Conservation (phyloP, 352 stramenopile genomes). For the Globisporangium alternatum region DNA sequence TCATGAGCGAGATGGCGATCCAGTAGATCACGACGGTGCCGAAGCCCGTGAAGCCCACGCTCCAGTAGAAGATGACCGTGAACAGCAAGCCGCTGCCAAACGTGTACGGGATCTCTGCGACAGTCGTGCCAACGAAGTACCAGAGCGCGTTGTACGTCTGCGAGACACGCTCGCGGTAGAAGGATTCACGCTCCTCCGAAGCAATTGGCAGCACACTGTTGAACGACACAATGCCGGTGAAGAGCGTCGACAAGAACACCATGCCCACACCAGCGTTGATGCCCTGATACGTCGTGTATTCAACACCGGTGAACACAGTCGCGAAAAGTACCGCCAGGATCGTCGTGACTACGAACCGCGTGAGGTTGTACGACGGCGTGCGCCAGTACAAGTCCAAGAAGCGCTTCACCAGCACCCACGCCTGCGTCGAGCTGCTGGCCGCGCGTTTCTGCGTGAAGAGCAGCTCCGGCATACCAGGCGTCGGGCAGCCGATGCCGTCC, state of each 20-base stretch:
- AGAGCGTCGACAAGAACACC: not conserved
- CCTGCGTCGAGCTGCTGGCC: not conserved
- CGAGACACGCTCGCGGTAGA: slow-evolving; percentile 73
- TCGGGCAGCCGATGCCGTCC: not conserved
- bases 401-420: not conserved
- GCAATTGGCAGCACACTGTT: not conserved
- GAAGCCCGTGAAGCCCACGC: slow-evolving; percentile 31
- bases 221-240: slow-evolving; percentile 5
- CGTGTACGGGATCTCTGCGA: slow-evolving; percentile 43
- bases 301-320: slow-evolving; percentile 38
- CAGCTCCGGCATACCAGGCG: not conserved
- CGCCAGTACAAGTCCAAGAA: slow-evolving; percentile 81
- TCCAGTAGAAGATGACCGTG: slow-evolving; percentile 60
- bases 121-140: slow-evolving; percentile 53
- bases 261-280: slow-evolving; percentile 64
- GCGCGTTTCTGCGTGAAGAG: slow-evolving; percentile 8
- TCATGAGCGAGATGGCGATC: slow-evolving; percentile 51
- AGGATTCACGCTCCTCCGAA: slow-evolving; percentile 25
- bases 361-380: slow-evolving; percentile 85
- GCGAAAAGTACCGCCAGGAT: slow-evolving; percentile 34
- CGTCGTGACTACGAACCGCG: slow-evolving; percentile 43
- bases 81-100: slow-evolving; percentile 29
- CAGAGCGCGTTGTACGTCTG: slow-evolving; percentile 62
- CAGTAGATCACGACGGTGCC: slow-evolving; percentile 48
- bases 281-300: slow-evolving; percentile 48